A percentile compares a stretch with the other conserved stretches of the same genome.
Evolutionary conservation across 495 filamentous ascomycete species (phyloP).

Genomic region (Penicillium nucicola): DNA sequence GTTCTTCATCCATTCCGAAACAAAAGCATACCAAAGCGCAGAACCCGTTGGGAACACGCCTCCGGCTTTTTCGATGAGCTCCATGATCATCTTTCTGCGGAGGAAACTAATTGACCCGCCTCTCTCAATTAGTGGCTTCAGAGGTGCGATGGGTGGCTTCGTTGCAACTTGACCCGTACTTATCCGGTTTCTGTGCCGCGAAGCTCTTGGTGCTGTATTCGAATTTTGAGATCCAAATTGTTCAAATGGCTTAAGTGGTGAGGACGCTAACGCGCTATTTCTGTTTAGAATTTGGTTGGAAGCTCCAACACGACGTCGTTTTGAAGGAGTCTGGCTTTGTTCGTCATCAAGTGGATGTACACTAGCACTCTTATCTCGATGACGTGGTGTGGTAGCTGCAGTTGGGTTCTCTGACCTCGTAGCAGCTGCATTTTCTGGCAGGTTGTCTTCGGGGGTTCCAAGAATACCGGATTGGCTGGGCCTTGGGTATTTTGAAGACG

Average conservation of each 20-base stretch:
- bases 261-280: neutral
- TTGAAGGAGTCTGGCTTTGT: conserved; percentile 1
- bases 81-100: conserved; percentile 62
- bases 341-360: neutral
- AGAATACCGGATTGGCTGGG: neutral
- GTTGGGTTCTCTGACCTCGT: neutral
- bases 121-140: conserved; percentile 13
- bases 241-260: neutral
- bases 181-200: too few species aligned
- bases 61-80: conserved; percentile 63
- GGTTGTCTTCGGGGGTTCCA: neutral
- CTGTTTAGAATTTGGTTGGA: neutral
- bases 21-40: conserved; percentile 70
- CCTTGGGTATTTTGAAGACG: neutral
- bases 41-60: conserved; percentile 74
- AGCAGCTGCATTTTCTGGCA: neutral
- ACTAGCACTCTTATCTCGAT: neutral
- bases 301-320: conserved; percentile 1
- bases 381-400: neutral
- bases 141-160: neutral
- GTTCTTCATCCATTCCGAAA: conserved; percentile 55
- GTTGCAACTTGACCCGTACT: too few species aligned
- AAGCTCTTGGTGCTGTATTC: neutral
- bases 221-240: neutral
- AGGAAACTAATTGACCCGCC: conserved; percentile 46